phyloP scores from a whole-genome alignment of 139 green algal species.

The Deuterostichococcus epilithicus region DNA sequence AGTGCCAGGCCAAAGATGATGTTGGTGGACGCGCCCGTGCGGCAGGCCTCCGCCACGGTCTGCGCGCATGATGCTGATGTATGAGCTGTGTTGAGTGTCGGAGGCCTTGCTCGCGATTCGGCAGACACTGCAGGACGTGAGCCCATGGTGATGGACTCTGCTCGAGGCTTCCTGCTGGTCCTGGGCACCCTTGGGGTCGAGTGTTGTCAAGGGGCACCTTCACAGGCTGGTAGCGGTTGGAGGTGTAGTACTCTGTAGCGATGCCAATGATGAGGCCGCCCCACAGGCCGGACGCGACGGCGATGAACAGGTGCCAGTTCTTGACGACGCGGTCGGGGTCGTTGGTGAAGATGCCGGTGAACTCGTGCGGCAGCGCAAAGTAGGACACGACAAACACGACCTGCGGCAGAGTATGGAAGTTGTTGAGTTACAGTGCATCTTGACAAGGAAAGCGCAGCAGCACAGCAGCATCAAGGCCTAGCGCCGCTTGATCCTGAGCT shows the following conservation, averaged over 20 bases:
- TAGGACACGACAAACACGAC: constrained; percentile 25
- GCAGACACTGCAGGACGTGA: background rate
- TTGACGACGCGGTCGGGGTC: constrained; percentile 61
- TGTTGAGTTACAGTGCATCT: no score
- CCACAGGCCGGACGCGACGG: constrained; percentile 88
- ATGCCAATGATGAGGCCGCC: constrained; percentile 93
- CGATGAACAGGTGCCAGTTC: constrained; percentile 94
- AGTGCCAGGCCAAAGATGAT: constrained; percentile 98
- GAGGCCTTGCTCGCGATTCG: background rate
- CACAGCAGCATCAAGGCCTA: constrained; percentile 20
- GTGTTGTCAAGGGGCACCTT: no score
- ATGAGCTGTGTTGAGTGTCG: no score
- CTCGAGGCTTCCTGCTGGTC: background rate
- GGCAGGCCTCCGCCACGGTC: constrained; percentile 92
- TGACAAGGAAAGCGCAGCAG: background rate
- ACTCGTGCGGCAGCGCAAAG: constrained; percentile 56
- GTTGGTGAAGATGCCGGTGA: constrained; percentile 56
- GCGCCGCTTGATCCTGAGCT: no score
- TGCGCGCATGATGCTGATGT: constrained; percentile 32
- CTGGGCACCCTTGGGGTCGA: no score
- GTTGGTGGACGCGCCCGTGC: constrained; percentile 93
- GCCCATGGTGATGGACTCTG: background rate
- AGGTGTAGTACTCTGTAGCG: constrained; percentile 98
- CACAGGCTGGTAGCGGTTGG: constrained; percentile 77
- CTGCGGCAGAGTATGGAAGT: constrained; percentile 17